Evolutionary conservation across 805 yeast genomes (phyloP).

Genomic region (Candida peoriensis): DNA sequence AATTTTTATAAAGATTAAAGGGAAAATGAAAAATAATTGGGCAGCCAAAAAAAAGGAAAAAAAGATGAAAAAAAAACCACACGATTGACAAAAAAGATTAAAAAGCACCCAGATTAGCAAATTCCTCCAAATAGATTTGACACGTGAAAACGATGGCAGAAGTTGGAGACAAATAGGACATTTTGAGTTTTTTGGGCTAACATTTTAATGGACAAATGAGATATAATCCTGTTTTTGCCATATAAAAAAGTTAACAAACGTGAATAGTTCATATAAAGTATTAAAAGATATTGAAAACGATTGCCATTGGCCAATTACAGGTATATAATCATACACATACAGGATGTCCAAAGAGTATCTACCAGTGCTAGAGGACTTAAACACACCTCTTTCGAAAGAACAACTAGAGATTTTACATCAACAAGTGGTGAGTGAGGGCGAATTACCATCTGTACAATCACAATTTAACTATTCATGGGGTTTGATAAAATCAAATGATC

Average conservation of each 20-base stretch:
- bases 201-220: too few relatives aligned
- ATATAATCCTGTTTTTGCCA: too few relatives aligned
- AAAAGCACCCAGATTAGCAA: too few relatives aligned
- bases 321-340: not conserved
- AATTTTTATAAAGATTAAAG: not conserved
- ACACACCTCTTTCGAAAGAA: conserved; percentile 58
- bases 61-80: not conserved
- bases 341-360: conserved; percentile 5
- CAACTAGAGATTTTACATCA: conserved; percentile 71
- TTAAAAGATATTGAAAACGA: too few relatives aligned
- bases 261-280: too few relatives aligned
- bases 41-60: not conserved
- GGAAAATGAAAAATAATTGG: not conserved
- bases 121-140: too few relatives aligned
- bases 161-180: too few relatives aligned
- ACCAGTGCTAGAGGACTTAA: conserved; percentile 11
- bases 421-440: conserved; percentile 78
- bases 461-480: conserved; percentile 97
- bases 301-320: too few relatives aligned
- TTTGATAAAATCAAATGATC: conserved; percentile 62
- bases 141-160: too few relatives aligned
- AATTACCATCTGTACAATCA: conserved; percentile 75
- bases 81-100: not conserved
- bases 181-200: too few relatives aligned
- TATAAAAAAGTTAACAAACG: too few relatives aligned